These are phyloP conservation scores for Peribolospora baueri DNA, from an alignment of 768 basidiomycete species.

Conservation along the genomic window DNA sequence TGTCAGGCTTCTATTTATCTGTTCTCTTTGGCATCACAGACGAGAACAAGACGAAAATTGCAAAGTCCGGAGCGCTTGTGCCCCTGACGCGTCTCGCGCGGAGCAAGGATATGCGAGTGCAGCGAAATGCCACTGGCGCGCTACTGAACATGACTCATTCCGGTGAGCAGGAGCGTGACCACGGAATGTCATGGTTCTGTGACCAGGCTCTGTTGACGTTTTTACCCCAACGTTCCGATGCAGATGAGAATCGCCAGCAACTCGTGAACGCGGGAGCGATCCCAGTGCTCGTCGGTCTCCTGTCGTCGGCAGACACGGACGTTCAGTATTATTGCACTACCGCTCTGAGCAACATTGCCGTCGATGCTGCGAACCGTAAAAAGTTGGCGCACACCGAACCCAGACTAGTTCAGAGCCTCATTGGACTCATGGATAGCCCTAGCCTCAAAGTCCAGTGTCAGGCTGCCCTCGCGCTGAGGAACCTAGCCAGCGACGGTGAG, in stretches of 20 bases:
- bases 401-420: constrained; percentile 76
- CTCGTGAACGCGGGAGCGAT: constrained; percentile 96
- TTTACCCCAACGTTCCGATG: background rate
- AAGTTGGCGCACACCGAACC: constrained; percentile 84
- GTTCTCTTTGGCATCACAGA: constrained; percentile 27
- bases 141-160: constrained; percentile 98
- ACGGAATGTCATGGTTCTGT: too few species aligned
- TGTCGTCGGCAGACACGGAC: constrained; percentile 94
- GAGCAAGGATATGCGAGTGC: constrained; percentile 97
- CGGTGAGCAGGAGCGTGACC: constrained; percentile 25
- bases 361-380: constrained; percentile 82
- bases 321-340: constrained; percentile 99
- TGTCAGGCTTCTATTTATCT: background rate
- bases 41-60: constrained; percentile 99
- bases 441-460: constrained; percentile 98
- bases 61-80: constrained; percentile 94
- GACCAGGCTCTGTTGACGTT: too few species aligned
- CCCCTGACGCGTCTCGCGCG: constrained; percentile 85
- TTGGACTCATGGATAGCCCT: constrained; percentile 84
- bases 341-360: constrained; percentile 91
- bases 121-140: constrained; percentile 93
- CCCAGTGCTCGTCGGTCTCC: constrained; percentile 68
- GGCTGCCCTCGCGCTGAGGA: constrained; percentile 80
- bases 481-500: constrained; percentile 86
- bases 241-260: constrained; percentile 95